Base-by-base conservation (phyloP, 1,284 basidiomycete species). In the Microbotryum silenes-acaulis region DNA sequence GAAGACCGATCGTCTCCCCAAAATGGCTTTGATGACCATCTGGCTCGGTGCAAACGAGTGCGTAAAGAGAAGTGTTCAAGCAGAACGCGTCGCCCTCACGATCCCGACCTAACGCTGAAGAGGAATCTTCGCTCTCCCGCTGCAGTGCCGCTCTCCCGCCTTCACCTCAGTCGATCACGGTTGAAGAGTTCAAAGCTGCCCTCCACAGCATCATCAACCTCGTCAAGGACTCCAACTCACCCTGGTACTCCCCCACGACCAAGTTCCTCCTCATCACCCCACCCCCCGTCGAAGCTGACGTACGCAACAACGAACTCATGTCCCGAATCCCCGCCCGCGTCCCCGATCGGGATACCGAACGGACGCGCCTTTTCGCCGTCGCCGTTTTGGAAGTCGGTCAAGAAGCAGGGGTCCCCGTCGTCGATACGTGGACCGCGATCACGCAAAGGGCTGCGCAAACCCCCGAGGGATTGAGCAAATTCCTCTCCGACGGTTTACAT, bases 191-290 rank as follows among this genome's bases (percentile, higher is more conserved):
- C 80, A 81, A 78, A 53, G 72, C 76, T 56, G 91, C 92, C 74
- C 77, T 94, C 48, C 73, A 74, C 54, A 75, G 78, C n/a, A 62
- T 93, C 67, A 77, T 91, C 65, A 73, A 79, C 52, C 79, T 85
- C 72, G 79, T 91, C 46, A 81, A 79, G 53, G 80, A 80, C 2
- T 80, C 85, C 0, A 72, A 77, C 23, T 91, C 88, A 3, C 74
- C 78, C 10, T 81, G 82, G 73, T 82, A 89, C 76, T 85, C 85
- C 3, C 85, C 88, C 1, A 71, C 79, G n/a, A 91, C 91, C 48
- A 80, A 81, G 55, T 80, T 94, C 66, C 76, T 94, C 54, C 78
- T 94, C 61, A 83, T 94, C 65, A 88, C 87, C 6, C 86, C 90
- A 18, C 89, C 91, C 4, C 91, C 91, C 2, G 80, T 92, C 59